A percentile compares a stretch with the other conserved stretches of the same genome.
These are phyloP conservation scores for Ceratocystis variospora DNA, from an alignment of 2,329 filamentous ascomycete genomes.

Conservation along the genomic window DNA sequence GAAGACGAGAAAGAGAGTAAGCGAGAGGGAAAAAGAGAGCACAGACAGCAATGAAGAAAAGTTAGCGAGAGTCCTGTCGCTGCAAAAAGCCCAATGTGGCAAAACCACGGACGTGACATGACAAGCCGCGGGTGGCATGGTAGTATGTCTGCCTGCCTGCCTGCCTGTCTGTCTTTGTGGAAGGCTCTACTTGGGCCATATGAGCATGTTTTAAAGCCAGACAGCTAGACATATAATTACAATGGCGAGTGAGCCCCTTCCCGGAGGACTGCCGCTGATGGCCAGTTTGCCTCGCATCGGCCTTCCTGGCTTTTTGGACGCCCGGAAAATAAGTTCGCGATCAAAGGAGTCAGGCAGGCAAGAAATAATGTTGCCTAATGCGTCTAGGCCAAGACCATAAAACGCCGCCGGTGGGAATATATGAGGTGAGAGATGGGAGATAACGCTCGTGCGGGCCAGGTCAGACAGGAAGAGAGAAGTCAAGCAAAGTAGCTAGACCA, in stretches of 20 bases:
- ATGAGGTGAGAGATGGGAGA: background rate
- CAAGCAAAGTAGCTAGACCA: background rate
- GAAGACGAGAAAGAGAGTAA: background rate
- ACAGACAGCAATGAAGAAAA: constrained; percentile 2
- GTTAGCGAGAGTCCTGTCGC: constrained; percentile 4
- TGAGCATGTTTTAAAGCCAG: constrained; percentile 4
- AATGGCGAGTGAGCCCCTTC: background rate
- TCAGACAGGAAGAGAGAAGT: background rate
- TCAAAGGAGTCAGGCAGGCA: background rate
- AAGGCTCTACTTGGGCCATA: background rate
- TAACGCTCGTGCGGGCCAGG: background rate
- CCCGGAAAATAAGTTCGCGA: background rate
- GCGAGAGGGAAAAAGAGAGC: background rate
- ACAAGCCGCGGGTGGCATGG: background rate
- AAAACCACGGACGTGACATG: constrained; percentile 14
- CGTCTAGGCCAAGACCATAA: background rate
- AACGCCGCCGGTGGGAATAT: background rate
- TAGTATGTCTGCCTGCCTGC: background rate
- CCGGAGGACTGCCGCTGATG: background rate
- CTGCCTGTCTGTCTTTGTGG: background rate
- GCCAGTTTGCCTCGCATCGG: background rate
- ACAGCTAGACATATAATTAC: background rate
- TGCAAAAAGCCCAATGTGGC: constrained; percentile 7
- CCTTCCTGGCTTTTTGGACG: too few species aligned
- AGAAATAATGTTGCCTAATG: background rate